Evolutionary conservation across 2,329 filamentous ascomycete species (phyloP).

Genomic region (Grosmannia penicillata): DNA sequence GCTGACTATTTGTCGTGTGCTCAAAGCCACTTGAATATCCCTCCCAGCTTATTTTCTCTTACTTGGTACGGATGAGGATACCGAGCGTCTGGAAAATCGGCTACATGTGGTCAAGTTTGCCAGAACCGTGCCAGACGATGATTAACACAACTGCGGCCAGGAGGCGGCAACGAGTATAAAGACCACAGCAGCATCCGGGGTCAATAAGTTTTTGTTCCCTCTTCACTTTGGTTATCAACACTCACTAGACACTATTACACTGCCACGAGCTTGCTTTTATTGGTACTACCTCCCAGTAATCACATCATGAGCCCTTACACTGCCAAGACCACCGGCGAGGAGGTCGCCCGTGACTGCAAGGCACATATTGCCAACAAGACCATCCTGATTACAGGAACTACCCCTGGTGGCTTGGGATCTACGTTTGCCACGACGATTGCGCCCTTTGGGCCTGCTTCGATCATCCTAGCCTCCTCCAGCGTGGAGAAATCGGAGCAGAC

Average conservation of each 20-base stretch:
- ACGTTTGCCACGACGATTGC: conserved; percentile 8
- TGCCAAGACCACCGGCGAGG: conserved; percentile 3
- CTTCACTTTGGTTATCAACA: conserved; percentile 4
- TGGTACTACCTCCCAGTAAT: not conserved
- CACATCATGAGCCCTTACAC: conserved; percentile 1
- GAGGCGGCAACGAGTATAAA: too few relatives aligned
- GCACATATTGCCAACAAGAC: conserved; percentile 1
- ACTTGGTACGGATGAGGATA: too few relatives aligned
- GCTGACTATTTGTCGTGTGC: too few relatives aligned
- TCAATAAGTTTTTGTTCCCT: too few relatives aligned
- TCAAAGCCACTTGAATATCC: too few relatives aligned
- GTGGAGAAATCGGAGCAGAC: conserved; percentile 17
- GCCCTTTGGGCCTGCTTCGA: conserved; percentile 3
- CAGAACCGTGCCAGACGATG: too few relatives aligned
- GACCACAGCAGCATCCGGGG: too few relatives aligned
- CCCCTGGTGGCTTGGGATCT: conserved; percentile 8
- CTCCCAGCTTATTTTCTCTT: too few relatives aligned
- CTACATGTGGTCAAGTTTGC: too few relatives aligned
- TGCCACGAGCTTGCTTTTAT: too few relatives aligned
- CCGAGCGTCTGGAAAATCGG: too few relatives aligned
- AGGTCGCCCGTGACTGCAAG: conserved; percentile 4
- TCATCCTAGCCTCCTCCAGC: conserved; percentile 11
- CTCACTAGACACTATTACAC: not conserved
- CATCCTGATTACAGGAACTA: conserved; percentile 11
- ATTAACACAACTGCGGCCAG: too few relatives aligned